Evolutionary conservation across 192 early-diverging fungal species (phyloP).

Genomic region (Backusella sp.): DNA sequence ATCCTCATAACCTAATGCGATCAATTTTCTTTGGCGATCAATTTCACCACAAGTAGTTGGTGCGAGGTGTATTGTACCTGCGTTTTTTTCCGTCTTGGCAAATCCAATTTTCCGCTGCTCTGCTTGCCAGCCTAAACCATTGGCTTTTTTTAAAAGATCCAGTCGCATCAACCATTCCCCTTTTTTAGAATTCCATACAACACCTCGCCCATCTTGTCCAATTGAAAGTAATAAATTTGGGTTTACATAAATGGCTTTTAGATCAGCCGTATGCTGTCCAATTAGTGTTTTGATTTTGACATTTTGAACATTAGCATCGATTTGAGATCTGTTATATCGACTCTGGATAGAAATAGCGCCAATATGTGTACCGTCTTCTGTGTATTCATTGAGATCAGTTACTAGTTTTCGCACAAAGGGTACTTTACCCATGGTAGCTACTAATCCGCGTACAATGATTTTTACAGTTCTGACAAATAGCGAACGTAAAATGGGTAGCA

Average conservation of each 20-base stretch:
- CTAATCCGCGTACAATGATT: neutral
- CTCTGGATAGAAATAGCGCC: conserved; percentile 31
- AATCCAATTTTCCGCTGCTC: conserved; percentile 5
- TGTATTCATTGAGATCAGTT: conserved; percentile 21
- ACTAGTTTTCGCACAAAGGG: neutral
- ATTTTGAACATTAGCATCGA: conserved; percentile 8
- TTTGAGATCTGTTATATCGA: conserved; percentile 16
- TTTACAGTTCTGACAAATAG: neutral
- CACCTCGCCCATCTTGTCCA: conserved; percentile 28
- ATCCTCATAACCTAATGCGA: conserved; percentile 26
- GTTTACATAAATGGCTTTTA: conserved; percentile 10
- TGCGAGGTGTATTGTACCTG: neutral
- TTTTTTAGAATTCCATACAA: conserved; percentile 28
- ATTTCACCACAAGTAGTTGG: conserved; percentile 17
- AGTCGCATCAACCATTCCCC: conserved; percentile 28
- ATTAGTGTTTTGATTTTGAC: conserved; percentile 21
- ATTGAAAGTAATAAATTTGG: conserved; percentile 19
- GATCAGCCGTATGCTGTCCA: conserved; percentile 32
- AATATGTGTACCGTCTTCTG: conserved; percentile 23
- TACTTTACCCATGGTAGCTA: neutral
- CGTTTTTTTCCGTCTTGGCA: neutral
- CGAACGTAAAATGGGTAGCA: conserved; percentile 15
- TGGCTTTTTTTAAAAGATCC: conserved; percentile 12
- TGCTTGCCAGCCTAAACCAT: conserved; percentile 3
- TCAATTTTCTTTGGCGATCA: conserved; percentile 21